Base-by-base conservation (phyloP, 1,139 yeast genomes). In the Yamadazyma trypodendri region DNA sequence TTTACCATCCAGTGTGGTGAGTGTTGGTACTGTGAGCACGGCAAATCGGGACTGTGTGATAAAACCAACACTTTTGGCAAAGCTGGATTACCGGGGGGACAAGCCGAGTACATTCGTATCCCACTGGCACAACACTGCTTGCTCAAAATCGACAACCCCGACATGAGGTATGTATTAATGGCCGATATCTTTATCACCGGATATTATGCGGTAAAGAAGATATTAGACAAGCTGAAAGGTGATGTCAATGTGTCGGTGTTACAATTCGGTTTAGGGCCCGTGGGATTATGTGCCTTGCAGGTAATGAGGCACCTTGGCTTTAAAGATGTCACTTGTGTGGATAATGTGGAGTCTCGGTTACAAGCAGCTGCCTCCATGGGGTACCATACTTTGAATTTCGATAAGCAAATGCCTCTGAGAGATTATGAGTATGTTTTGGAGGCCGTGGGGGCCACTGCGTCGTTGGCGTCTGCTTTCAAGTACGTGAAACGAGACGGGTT, bases 151-250 rank as follows among this genome's bases (percentile, higher is more conserved):
- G 40, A 40, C n/a, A 46, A 46, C n/a, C 48, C 37, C 8, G 79
- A 75, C 45, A 58, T 72, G 2, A 67, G 75, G 7, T 72, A 79
- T 32, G 74, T 79, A 6, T 55, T 80, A 45, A 76, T 80, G 82
- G 80, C 84, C 7, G 86, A 80, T 55, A 80, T 80, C 38, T 80
- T 80, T 55, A 77, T 81, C 27, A 80, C 86, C 1, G 86, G 84
- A 0, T 79, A 75, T 55, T 76, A 70, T 50, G 84, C 84, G 25
- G 74, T 64, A 10, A 67, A 65, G 43, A 69, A 70, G 45, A 77
- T 79, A 18, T 52, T 70, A 14, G 74, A 77, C 45, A 16, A 20
- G 6, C 57, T 65, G 41, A 46, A 48, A 20, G 52, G 52, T 18
- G 56, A 57, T 34, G 42, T 45, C 2, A 68, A 72, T 27, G 53